phyloP scores from a whole-genome alignment of 75 land plant genomes.

The Pseudotsuga menziesii region DNA sequence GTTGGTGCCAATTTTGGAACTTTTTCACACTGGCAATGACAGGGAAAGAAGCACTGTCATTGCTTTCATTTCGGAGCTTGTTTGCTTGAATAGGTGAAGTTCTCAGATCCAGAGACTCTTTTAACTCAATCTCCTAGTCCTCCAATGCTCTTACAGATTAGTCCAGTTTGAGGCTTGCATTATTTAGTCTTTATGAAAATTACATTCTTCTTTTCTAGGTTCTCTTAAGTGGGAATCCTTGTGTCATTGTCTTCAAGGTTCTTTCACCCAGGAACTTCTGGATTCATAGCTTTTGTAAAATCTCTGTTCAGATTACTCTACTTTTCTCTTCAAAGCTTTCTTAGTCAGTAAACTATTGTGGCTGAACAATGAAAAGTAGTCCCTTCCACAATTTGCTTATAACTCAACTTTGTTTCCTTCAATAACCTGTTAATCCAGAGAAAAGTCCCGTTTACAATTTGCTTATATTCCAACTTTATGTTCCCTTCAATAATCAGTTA shows the following conservation, averaged over 20 bases:
- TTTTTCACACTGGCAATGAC: conserved; percentile 50
- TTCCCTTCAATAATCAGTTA: too few relatives aligned
- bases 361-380: too few relatives aligned
- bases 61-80: conserved; percentile 44
- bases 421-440: too few relatives aligned
- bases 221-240: not conserved
- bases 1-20: conserved; percentile 37
- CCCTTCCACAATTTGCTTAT: too few relatives aligned
- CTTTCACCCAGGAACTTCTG: not conserved
- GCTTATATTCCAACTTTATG: too few relatives aligned
- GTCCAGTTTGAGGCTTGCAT: not conserved
- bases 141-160: not conserved
- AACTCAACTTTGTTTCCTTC: too few relatives aligned
- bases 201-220: not conserved
- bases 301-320: not conserved
- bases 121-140: not conserved
- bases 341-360: too few relatives aligned
- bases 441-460: too few relatives aligned
- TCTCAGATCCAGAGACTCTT: not conserved
- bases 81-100: conserved; percentile 42
- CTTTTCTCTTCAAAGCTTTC: not conserved
- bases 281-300: not conserved
- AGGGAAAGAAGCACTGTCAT: conserved; percentile 26
- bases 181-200: not conserved
- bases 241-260: not conserved